Base-by-base conservation (phyloP, 1,284 basidiomycete genomes). In the Cryptococcus maquisensis region DNA sequence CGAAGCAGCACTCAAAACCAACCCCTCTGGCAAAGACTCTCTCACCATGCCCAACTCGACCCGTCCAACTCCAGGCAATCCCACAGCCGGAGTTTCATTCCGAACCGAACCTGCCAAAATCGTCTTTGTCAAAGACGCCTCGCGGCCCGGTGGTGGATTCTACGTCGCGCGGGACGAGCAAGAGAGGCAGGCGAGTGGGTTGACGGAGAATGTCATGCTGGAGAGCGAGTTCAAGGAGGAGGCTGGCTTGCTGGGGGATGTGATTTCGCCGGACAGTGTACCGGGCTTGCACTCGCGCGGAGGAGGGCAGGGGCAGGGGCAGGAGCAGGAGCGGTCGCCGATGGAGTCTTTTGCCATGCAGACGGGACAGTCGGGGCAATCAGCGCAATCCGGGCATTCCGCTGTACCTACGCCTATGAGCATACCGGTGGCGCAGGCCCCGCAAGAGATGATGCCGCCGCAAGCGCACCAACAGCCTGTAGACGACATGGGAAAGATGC, bases 1-100 rank as follows among this genome's bases (percentile, higher is more conserved):
- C 74, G 91, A 96, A 78, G 86, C 91, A 32, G 90, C 90, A 24
- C 86, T 89, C 75, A 83, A 87, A 38, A 84, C 85, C 46, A 74
- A 66, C 54, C 63, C 66, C 15, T 64, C 69, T 7, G 51, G 55
- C 20, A 62, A 64, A n/a, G 65, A 68, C 39, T 21, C 44, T 43
- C 1, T 36, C 38, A 4, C 64, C 68, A 10, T 60, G 68, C 1
- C 64, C 13, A 68, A 72, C 15, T 10, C 28, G 7, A 32, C 6
- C 28, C 3, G 28, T 32, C 7, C n/a, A n/a, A n/a, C n/a, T n/a
- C n/a, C 10, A 32, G 62, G 78, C 45, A 80, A 80, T 45, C 79
- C 79, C 2, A 80, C 78, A 0, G 71, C 76, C 2, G 79, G 79
- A 26, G 78, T 79, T 2, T 63, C 57, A 46, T 69, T 70, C 32